A percentile compares a stretch with the other conserved stretches of the same genome.
These are phyloP conservation scores for Saccharomycopsis babjevae DNA, from an alignment of 805 yeast species.

Conservation along the genomic window DNA sequence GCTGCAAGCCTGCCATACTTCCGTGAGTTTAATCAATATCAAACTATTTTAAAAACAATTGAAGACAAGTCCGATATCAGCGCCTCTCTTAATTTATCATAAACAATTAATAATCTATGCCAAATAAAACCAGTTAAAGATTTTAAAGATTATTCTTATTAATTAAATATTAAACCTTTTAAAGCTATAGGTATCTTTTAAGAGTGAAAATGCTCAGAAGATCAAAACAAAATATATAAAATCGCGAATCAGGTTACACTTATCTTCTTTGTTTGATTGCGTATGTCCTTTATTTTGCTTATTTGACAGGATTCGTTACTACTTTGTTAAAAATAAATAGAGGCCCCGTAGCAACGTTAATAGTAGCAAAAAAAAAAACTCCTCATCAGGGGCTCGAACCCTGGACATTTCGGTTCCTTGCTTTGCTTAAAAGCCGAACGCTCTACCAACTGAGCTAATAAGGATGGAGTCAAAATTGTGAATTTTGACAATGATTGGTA, in stretches of 20 bases:
- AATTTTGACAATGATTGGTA: too few relatives aligned
- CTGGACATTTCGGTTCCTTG: constrained; percentile 35
- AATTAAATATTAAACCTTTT: too few relatives aligned
- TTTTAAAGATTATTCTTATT: too few relatives aligned
- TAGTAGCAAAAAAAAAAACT: constrained; percentile 7
- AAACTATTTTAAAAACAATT: too few relatives aligned
- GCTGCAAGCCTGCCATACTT: constrained; percentile 21
- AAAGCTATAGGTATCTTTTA: too few relatives aligned
- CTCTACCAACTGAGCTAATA: constrained; percentile 53
- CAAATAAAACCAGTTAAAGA: too few relatives aligned
- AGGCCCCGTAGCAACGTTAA: not conserved
- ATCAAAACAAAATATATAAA: too few relatives aligned
- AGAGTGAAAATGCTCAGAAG: too few relatives aligned
- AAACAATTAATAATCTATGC: not conserved
- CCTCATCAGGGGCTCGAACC: constrained; percentile 38
- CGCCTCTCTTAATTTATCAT: not conserved
- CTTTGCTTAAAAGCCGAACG: constrained; percentile 45
- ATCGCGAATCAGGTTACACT: too few relatives aligned
- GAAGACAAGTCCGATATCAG: not conserved
- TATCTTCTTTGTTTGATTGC: not conserved
- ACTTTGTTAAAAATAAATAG: not conserved
- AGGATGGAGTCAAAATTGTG: constrained; percentile 8
- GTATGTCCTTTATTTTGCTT: not conserved
- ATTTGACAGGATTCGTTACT: not conserved
- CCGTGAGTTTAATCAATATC: not conserved